Evolutionary conservation across 2,329 filamentous ascomycete genomes (phyloP), one percentile per base, ranked within the genome.

Genomic region (Fusarium nematophilum): DNA sequence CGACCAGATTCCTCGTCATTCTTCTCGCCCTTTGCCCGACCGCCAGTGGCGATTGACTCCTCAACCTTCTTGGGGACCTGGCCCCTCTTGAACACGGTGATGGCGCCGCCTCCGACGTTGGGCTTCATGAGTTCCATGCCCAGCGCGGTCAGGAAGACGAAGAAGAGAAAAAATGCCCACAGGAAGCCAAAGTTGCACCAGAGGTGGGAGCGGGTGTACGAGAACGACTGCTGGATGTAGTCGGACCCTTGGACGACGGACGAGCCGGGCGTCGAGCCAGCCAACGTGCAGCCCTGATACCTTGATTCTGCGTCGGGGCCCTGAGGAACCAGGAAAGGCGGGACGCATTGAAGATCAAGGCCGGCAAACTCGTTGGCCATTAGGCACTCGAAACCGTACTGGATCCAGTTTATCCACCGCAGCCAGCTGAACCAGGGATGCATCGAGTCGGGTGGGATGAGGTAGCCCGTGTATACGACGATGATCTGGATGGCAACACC

Each of bases 181-280:
- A 95, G 75, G 4, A 93, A 87, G 26, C 89, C 91, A 67, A 91
- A 92, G 71, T 94, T 93, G 4, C 91, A 86, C 89, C 89, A 91
- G 7, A 88, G 75, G 64, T 91, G 83, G 1, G 76, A 74, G 2
- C 82, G 75, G 5, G 75, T 78, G 69, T 90, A 91, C 3, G 76
- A 72, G 61, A 84, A 89, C 4, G 75, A 71, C 73, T 78, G 8
- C 73, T 73, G 17, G 65, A 91, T 76, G 45, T 88, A 91, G 1
- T 74, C 75, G 11, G 81, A 77, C 0, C 89, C 89, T 0, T 76
- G 67, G 5, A 91, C 83, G 2, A 69, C 67, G 0, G 68, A 73
- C 0, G 73, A 68, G 1, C 86, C 81, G 11, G 67, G 68, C 1
- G 85, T 83, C 4, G 80, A 79, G 5, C 75, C 76, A 0, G 69